Evolutionary conservation across 73 alveolate species (phyloP).

Genomic region (Effrenium voratum): DNA sequence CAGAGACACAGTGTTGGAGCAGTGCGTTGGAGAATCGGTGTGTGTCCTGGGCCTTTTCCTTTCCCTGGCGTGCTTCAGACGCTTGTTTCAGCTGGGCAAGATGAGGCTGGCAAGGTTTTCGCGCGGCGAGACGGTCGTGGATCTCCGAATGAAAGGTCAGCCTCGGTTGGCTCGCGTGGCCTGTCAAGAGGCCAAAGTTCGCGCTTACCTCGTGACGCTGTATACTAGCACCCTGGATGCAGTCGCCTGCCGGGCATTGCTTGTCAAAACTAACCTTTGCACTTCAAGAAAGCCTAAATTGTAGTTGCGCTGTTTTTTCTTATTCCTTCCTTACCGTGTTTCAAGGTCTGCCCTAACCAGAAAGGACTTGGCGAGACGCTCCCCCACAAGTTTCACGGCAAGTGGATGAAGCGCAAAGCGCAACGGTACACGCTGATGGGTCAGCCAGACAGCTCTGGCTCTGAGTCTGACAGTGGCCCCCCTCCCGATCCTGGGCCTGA

Average conservation of each 20-base stretch:
- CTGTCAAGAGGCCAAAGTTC: neutral
- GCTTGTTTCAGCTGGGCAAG: neutral
- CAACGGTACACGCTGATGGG: too few relatives aligned
- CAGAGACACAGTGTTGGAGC: too few relatives aligned
- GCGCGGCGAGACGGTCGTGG: neutral
- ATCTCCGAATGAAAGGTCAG: neutral
- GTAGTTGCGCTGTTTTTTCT: too few relatives aligned
- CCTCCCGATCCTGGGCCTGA: neutral
- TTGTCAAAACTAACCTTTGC: too few relatives aligned
- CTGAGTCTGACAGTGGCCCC: neutral
- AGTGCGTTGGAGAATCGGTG: too few relatives aligned
- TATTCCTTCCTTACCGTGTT: too few relatives aligned
- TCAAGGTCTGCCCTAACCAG: too few relatives aligned
- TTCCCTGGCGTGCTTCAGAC: neutral
- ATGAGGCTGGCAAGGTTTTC: neutral
- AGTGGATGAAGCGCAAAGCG: neutral
- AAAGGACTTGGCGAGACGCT: slow-evolving; percentile 9
- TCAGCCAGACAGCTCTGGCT: neutral
- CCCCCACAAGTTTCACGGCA: slow-evolving; percentile 19
- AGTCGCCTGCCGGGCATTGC: too few relatives aligned
- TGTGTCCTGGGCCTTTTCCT: too few relatives aligned
- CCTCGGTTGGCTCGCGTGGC: neutral
- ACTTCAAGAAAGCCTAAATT: too few relatives aligned
- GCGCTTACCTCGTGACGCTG: neutral
- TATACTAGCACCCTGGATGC: too few relatives aligned